These are phyloP conservation scores for Paecilomyces fulvus DNA, from an alignment of 2,329 filamentous ascomycete species.

Conservation along the genomic window DNA sequence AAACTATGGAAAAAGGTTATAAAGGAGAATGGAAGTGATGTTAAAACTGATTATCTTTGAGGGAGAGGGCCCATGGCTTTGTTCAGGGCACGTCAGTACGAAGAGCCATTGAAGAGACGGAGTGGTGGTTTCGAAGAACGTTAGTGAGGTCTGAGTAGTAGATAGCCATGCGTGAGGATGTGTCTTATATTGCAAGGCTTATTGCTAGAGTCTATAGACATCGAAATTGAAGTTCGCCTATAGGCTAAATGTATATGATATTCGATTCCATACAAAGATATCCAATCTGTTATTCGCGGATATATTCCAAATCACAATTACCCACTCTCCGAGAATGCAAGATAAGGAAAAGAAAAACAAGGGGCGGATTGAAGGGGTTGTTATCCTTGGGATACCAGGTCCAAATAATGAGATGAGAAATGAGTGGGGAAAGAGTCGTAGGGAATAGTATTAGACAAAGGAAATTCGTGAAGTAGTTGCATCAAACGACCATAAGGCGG, in stretches of 20 bases:
- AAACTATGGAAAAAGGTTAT: conserved; percentile 36
- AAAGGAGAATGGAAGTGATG: neutral
- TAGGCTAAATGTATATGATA: neutral
- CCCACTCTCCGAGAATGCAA: neutral
- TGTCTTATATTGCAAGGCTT: neutral
- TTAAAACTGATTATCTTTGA: neutral
- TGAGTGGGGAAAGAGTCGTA: neutral
- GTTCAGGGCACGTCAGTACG: neutral
- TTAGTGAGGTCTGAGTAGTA: neutral
- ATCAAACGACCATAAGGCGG: neutral
- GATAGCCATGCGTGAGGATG: neutral
- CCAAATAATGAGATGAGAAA: conserved; percentile 10
- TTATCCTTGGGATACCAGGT: neutral
- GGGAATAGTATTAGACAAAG: neutral
- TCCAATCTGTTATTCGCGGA: neutral
- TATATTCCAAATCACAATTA: neutral
- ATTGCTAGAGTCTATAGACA: neutral
- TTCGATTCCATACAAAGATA: neutral
- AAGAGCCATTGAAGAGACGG: neutral
- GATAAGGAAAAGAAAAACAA: neutral
- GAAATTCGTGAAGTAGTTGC: neutral
- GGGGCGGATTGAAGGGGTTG: too few species aligned
- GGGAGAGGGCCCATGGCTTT: neutral
- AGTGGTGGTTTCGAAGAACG: neutral
- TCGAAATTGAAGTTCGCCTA: neutral